Evolutionary conservation across 1,284 basidiomycete genomes (phyloP).

Genomic region (Ceratobasidium papillatum): DNA sequence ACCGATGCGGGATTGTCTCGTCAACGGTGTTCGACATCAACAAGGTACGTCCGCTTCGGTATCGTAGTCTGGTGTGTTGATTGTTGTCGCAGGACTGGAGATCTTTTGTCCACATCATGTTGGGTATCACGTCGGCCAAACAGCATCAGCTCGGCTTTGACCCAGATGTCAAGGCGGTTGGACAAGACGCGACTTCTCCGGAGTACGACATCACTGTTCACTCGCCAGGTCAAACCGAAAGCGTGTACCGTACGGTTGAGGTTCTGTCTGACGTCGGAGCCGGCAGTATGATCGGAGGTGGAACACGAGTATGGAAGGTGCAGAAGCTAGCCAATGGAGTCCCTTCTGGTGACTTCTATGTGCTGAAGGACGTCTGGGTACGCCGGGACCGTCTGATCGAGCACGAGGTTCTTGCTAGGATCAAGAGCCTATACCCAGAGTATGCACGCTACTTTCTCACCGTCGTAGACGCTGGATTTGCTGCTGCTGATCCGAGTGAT

Average conservation of each 20-base stretch:
- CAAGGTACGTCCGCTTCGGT: background rate
- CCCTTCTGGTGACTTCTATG: background rate
- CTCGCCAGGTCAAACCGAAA: background rate
- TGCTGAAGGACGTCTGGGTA: slow-evolving; percentile 18
- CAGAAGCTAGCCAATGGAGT: background rate
- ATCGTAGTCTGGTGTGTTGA: background rate
- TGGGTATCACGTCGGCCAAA: background rate
- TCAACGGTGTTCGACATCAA: slow-evolving; percentile 4
- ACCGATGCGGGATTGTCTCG: background rate
- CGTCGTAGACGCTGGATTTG: background rate
- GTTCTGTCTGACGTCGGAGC: background rate
- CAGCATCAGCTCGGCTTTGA: background rate
- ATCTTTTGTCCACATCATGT: background rate
- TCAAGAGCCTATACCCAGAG: background rate
- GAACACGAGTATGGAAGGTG: slow-evolving; percentile 21
- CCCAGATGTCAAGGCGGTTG: background rate
- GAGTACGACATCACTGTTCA: background rate
- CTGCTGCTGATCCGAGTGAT: background rate
- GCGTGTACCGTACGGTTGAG: background rate
- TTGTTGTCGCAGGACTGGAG: background rate
- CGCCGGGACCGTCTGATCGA: background rate
- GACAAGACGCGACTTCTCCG: background rate
- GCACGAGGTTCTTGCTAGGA: background rate
- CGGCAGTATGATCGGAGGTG: background rate
- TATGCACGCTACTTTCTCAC: background rate